These are phyloP conservation scores for Lactifluus subvellereus DNA, from an alignment of 768 basidiomycete genomes.

Conservation along the genomic window DNA sequence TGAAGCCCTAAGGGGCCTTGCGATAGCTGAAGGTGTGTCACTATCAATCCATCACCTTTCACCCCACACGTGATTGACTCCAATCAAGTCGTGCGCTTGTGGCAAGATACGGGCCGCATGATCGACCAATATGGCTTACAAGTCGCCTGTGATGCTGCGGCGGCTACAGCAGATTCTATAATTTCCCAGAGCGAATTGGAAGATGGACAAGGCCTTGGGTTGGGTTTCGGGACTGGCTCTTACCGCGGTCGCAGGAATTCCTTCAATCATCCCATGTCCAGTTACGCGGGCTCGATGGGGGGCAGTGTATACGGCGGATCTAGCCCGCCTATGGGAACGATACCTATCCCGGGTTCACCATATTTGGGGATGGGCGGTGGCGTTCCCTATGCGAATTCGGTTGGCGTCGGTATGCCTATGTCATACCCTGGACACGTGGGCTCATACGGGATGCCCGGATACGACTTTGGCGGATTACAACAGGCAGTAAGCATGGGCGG, in stretches of 20 bases:
- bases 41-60: background rate
- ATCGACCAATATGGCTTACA: conserved; percentile 25
- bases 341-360: conserved; percentile 9
- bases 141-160: conserved; percentile 17
- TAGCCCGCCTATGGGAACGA: background rate
- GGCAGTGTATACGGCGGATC: background rate
- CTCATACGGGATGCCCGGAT: conserved; percentile 6
- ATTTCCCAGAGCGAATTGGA: conserved; percentile 13
- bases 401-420: background rate
- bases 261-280: background rate
- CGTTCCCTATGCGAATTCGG: background rate
- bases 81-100: conserved; percentile 48
- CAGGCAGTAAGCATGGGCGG: background rate
- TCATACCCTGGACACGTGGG: conserved; percentile 12
- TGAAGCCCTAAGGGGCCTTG: conserved; percentile 61
- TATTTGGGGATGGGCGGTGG: background rate
- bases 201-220: background rate
- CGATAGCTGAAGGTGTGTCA: conserved; percentile 60
- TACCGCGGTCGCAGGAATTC: conserved; percentile 14
- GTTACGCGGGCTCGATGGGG: conserved; percentile 7
- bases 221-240: conserved; percentile 5
- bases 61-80: conserved; percentile 14
- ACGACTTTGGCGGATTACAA: conserved; percentile 1
- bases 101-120: conserved; percentile 44
- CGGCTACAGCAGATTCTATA: conserved; percentile 17